Conservation (phyloP, 75 land plant species). For the Adiantum capillusveneris region DNA sequence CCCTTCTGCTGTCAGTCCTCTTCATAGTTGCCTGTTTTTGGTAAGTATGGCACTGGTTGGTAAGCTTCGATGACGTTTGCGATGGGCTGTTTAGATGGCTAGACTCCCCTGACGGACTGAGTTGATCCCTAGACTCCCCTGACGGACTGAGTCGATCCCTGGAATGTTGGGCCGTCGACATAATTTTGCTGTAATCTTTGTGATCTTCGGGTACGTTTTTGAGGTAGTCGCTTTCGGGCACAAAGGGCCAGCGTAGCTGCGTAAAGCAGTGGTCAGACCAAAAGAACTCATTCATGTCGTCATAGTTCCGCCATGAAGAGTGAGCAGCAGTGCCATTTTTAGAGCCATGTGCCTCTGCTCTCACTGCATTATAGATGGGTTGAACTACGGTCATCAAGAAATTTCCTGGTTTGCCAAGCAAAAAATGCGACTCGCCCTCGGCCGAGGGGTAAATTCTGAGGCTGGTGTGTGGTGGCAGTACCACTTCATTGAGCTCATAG, state of each 20-base stretch:
- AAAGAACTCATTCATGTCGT: slow-evolving; percentile 88
- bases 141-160: no score
- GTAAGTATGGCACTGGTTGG: no score
- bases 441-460: no score
- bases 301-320: slow-evolving; percentile 94
- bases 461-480: neutral
- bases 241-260: neutral
- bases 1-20: neutral
- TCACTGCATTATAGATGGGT: slow-evolving; percentile 55
- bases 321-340: slow-evolving; percentile 67
- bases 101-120: neutral
- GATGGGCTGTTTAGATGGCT: neutral
- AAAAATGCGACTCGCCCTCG: neutral
- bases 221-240: neutral
- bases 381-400: slow-evolving; percentile 47
- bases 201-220: neutral
- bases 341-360: slow-evolving; percentile 1
- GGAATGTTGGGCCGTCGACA: no score
- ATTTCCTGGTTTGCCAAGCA: slow-evolving; percentile 36
- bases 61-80: neutral
- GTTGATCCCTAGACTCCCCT: no score
- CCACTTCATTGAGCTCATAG: neutral
- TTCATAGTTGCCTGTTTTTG: neutral
- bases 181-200: no score
- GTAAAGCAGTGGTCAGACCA: slow-evolving; percentile 38